Base-by-base conservation (phyloP, 805 yeast genomes). In the Groenewaldozyma tartarivorans region DNA sequence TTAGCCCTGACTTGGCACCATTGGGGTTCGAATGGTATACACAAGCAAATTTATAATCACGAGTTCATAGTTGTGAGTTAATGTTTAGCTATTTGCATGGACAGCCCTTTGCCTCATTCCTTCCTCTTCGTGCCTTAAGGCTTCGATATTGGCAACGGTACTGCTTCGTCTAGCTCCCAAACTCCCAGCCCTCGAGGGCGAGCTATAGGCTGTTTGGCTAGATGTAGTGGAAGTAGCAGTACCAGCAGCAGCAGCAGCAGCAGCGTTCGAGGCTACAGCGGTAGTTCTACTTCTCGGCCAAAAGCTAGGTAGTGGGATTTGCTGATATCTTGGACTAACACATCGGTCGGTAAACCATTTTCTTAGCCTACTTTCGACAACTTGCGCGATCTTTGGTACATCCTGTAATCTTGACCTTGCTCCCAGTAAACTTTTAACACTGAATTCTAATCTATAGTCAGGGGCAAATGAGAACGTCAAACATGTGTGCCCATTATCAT, bases 331-430 rank as follows among this genome's bases (percentile, higher is more conserved):
- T 1, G 99, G 99, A 49, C 86, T 94, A 9, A 92, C 92, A 56
- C 95, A 86, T 47, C 96, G 69, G 51, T 90, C 96, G 15, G 79
- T 78, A 55, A 92, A 88, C 94, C 96, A 87, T 41, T 78, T 78
- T 47, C 92, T 71, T 31, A 92, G 70, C 45, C 80, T 79, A 43
- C 75, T 76, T 56, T 92, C 97, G 32, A 92, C 78, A 33, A 92
- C 64, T 43, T 84, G 79, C 6, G 94, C 77, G 30, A 92, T 77
- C 54, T 92, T 87, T 5, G 99, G 98, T 13, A 92, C 83, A 53
- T 92, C 86, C 60, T 88, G 95, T 20, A 92, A 67, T 56, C 90
- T 82, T 0, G 97, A 85, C 36, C 95, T 71, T 1, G 96, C 83
- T 1, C 99, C 99, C 39, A 92, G 85, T 31, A 90, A 64, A 1